Percentiles rank a stretch among this genome's conserved stretches.
Conservation (phyloP, 1,139 yeast species). For the Candida albicans region DNA sequence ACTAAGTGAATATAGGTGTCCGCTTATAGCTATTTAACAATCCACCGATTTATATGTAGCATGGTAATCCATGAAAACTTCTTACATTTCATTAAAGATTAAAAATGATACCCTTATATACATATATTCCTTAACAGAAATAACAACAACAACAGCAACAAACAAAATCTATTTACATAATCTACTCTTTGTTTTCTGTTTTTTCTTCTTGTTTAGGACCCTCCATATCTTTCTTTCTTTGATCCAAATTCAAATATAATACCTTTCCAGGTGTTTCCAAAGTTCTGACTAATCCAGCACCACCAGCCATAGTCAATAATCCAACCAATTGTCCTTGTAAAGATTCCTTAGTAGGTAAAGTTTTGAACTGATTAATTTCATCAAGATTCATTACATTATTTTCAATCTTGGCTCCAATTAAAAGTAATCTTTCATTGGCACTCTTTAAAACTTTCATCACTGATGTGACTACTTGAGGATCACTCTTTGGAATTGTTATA, state of each 20-base stretch:
- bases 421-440: conserved; percentile 70
- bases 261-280: conserved; percentile 65
- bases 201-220: conserved; percentile 10
- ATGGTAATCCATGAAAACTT: too few species aligned
- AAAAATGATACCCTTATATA: not conserved
- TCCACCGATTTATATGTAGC: too few species aligned
- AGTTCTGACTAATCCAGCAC: conserved; percentile 85
- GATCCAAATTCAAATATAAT: conserved; percentile 72
- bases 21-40: too few species aligned
- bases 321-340: conserved; percentile 84
- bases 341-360: conserved; percentile 67
- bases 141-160: conserved; percentile 9
- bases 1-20: too few species aligned
- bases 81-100: too few species aligned
- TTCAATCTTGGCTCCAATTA: conserved; percentile 85
- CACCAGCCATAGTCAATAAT: conserved; percentile 78
- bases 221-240: conserved; percentile 50
- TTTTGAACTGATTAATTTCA: conserved; percentile 64
- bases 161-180: not conserved
- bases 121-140: too few species aligned
- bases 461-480: conserved; percentile 65
- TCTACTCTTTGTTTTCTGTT: conserved; percentile 5
- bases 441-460: conserved; percentile 61
- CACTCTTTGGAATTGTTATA: conserved; percentile 64
- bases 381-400: conserved; percentile 49